Conservation (phyloP, 768 basidiomycete genomes). For the Filobasidium floriforme region DNA sequence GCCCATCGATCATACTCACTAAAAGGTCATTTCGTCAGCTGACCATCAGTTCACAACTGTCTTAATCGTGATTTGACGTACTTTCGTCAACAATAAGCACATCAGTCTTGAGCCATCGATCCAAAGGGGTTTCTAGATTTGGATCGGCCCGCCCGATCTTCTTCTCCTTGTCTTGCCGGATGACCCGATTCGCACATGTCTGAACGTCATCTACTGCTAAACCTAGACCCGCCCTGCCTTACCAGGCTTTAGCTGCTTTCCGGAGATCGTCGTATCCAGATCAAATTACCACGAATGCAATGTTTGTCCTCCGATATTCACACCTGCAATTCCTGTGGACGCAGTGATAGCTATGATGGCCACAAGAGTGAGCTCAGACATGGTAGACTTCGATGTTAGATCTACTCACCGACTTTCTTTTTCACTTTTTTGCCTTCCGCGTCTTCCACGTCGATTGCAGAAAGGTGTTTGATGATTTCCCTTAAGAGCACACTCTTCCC, state of each 20-base stretch:
- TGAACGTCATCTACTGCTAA: conserved; percentile 3
- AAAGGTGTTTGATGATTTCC: conserved; percentile 31
- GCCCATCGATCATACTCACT: conserved; percentile 24
- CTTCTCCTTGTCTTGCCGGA: conserved; percentile 5
- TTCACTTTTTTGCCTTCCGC: conserved; percentile 8
- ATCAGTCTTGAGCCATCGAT: conserved; percentile 19
- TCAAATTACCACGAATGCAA: conserved; percentile 13
- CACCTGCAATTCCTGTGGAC: conserved; percentile 20
- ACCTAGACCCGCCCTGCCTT: conserved; percentile 13
- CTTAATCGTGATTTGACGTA: not conserved
- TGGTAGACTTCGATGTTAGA: not conserved
- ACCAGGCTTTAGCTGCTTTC: not conserved
- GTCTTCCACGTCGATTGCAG: conserved; percentile 9
- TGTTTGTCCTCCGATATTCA: conserved; percentile 16
- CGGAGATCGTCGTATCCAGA: too few relatives aligned
- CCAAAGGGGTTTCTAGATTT: conserved; percentile 9
- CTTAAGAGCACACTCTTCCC: conserved; percentile 43
- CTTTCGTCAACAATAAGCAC: conserved; percentile 23
- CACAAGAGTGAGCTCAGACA: not conserved
- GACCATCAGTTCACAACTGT: not conserved
- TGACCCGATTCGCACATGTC: conserved; percentile 1
- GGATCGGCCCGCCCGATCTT: conserved; percentile 4
- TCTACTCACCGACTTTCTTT: conserved; percentile 17
- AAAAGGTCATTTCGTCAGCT: not conserved
- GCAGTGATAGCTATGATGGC: conserved; percentile 15